Evolutionary conservation across 768 basidiomycete species (phyloP), one percentile per base, ranked within the genome.

Genomic region (Tricholoma saponaceum): DNA sequence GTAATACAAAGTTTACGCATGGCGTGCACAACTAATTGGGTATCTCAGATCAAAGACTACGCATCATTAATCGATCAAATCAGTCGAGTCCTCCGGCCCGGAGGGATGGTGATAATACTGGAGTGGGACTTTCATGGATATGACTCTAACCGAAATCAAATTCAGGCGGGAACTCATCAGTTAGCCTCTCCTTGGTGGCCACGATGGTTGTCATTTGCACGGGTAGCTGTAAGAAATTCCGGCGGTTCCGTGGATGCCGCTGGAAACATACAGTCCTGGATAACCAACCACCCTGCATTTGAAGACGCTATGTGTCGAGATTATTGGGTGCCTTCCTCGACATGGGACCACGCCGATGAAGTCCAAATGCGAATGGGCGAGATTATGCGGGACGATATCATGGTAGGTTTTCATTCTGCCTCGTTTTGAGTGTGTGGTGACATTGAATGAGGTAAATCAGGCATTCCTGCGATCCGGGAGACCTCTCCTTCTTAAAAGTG

Each of bases 61-160:
- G 71, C 74, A 2, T 72, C 67, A 14, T 71, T 92, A 59, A 78
- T 91, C 53, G 77, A 89, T 68, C 85, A 90, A 52, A 85, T 89
- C 47, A 75, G 78, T 33, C 81, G 79, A 54, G 81, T 86, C 49
- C 77, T 92, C 43, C 81, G 87, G 46, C 88, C 89, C 1, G 83
- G 83, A 23, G 90, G 90, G 28, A 74, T 92, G 28, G 66, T 89
- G 57, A 77, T 86, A 52, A 59, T 90, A 14, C 72, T 80, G 54
- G 90, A 92, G 72, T 88, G 83, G 64, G 87, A 88, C 52, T 91
- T 88, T 65, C 67, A 72, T 56, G 72, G 82, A n/a, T 84, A 89
- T 62, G 86, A 84, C 61, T 56, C 56, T 16, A 70, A 86, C 57
- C 76, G 77, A 61, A 66, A 67, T 20, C 76, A 74, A 3, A 69